phyloP scores from a whole-genome alignment of 2,329 filamentous ascomycete genomes.

The Aschersonia sp. region DNA sequence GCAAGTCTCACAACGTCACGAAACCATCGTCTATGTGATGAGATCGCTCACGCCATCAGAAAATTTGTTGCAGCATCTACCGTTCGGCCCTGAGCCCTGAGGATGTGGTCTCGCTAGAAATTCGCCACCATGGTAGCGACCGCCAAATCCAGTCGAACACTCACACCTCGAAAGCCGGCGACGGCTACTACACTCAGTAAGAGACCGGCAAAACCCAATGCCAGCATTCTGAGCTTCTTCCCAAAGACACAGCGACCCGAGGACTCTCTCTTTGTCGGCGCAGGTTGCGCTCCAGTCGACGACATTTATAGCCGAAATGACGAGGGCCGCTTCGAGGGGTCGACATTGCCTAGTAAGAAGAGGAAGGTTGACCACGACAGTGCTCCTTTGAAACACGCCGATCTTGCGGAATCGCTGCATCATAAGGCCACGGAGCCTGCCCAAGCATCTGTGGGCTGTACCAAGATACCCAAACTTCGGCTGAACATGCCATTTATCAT shows the following conservation, averaged over 20 bases:
- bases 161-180: slow-evolving; percentile 17
- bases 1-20: no score
- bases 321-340: slow-evolving; percentile 17
- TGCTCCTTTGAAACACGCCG: neutral
- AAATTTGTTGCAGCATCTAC: no score
- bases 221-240: slow-evolving; percentile 62
- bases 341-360: slow-evolving; percentile 16
- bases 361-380: slow-evolving; percentile 12
- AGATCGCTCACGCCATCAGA: neutral
- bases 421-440: neutral
- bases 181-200: slow-evolving; percentile 12
- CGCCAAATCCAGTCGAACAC: slow-evolving; percentile 16
- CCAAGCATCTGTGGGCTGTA: neutral
- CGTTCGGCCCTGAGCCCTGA: no score
- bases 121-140: slow-evolving; percentile 18
- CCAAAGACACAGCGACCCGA: slow-evolving; percentile 51
- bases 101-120: neutral
- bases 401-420: neutral
- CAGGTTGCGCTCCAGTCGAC: slow-evolving; percentile 11
- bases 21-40: neutral
- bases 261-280: slow-evolving; percentile 40
- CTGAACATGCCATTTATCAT: slow-evolving; percentile 46
- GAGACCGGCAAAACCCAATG: slow-evolving; percentile 33
- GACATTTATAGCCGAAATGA: slow-evolving; percentile 15
- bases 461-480: slow-evolving; percentile 8